These are phyloP conservation scores for Talaromyces stipitatus DNA, from an alignment of 495 filamentous ascomycete species.

Conservation along the genomic window DNA sequence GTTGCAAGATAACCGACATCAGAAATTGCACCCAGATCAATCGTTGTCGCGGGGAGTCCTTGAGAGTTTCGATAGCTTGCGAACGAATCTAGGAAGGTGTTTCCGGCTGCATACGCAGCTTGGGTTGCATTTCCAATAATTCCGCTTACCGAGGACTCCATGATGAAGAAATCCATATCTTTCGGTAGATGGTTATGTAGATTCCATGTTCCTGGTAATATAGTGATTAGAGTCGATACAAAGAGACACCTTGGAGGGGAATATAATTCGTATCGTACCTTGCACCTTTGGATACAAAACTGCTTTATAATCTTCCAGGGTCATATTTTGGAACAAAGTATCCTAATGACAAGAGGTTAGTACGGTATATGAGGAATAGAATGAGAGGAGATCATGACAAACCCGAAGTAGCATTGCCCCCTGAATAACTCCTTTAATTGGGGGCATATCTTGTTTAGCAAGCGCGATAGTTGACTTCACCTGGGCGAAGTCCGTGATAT, in stretches of 20 bases:
- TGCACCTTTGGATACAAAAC: conserved; percentile 9
- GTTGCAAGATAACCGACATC: conserved; percentile 21
- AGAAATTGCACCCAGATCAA: conserved; percentile 26
- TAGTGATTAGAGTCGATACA: too few relatives aligned
- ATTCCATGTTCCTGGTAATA: conserved; percentile 13
- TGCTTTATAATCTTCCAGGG: conserved; percentile 8
- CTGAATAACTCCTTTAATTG: conserved; percentile 33
- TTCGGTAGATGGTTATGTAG: conserved; percentile 9
- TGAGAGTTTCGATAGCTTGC: conserved; percentile 14
- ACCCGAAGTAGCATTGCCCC: conserved; percentile 29
- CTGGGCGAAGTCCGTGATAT: not conserved
- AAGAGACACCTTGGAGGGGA: too few relatives aligned
- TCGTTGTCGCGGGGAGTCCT: conserved; percentile 15
- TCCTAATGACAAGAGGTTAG: too few relatives aligned
- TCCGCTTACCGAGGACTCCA: conserved; percentile 48
- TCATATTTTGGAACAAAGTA: conserved; percentile 16
- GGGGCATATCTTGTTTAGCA: conserved; percentile 10
- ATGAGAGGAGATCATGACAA: too few relatives aligned
- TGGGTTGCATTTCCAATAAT: conserved; percentile 47
- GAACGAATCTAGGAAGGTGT: conserved; percentile 41
- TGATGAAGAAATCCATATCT: conserved; percentile 53
- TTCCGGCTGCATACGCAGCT: conserved; percentile 52
- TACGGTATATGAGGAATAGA: too few relatives aligned
- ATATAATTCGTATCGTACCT: too few relatives aligned
- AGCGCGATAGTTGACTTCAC: not conserved